Evolutionary conservation across 1,284 basidiomycete species (phyloP), one percentile per base, ranked within the genome.

Genomic region (Leccinum cinnamomeum): DNA sequence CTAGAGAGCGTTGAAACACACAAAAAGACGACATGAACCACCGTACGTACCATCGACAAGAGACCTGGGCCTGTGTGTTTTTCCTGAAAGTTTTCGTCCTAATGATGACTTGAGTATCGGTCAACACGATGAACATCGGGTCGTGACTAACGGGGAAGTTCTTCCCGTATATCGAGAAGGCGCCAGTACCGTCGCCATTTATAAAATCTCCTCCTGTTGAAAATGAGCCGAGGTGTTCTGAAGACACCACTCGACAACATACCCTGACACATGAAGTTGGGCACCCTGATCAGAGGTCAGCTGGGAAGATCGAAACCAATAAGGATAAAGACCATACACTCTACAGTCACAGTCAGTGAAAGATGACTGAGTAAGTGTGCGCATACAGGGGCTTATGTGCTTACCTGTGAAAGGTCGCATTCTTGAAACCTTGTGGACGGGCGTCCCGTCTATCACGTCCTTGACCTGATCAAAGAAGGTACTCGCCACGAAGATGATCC

Each of bases 221-320:
- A 46, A 2, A 46, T 46, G 44, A 46, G 10, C 30, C 5, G n/a
- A 58, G n/a, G 56, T 61, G 58, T 62, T 16, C 14, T 39, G 20
- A 57, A 61, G 48, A 41, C 35, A 8, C 1, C 23, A 55, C 30
- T 23, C 51, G 56, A 44, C 30, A 46, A 63, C 74, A 57, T 67
- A 84, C 91, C 91, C 83, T 94, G 92, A 69, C 90, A 91, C 92
- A 94, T 94, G 76, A 94, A 91, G 67, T 89, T 89, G 8, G 86
- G 87, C 16, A 91, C 88, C 28, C 90, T 88, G 66, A 16, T 56
- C 33, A 44, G 39, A 51, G 35, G 51, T 55, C 18, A 65, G 57
- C 56, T 46, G 48, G 12, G 3, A 51, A 20, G 8, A 28, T 51
- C 3, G 7, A 14, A 50, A 57, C 12, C 2, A 59, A 14, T 35